phyloP scores from a whole-genome alignment of 1,139 yeast species.

The Kurtzmaniella quercitrusa region DNA sequence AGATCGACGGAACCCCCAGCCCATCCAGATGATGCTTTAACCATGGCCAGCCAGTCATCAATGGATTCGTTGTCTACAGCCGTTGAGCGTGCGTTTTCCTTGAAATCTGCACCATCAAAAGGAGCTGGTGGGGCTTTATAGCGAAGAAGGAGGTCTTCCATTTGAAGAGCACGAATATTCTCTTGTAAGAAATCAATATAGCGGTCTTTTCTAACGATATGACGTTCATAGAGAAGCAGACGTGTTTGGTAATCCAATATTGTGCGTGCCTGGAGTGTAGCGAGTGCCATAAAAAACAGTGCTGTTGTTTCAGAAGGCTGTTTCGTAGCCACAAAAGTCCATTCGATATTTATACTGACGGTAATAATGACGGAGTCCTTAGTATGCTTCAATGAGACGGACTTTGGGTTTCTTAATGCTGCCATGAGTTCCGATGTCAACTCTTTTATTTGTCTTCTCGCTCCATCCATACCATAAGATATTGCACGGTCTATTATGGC shows the following conservation, averaged over 20 bases:
- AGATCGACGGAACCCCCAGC: neutral
- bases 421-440: slow-evolving; percentile 9
- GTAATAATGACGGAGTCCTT: neutral
- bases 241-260: slow-evolving; percentile 19
- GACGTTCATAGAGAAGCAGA: slow-evolving; percentile 18
- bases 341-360: slow-evolving; percentile 11
- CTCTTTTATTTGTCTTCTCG: slow-evolving; percentile 10
- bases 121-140: slow-evolving; percentile 11
- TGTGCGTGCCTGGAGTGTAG: slow-evolving; percentile 22
- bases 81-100: neutral
- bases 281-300: slow-evolving; percentile 19
- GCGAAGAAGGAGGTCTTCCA: slow-evolving; percentile 29
- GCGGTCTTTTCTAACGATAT: slow-evolving; percentile 29
- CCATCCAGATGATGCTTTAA: neutral
- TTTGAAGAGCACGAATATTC: slow-evolving; percentile 36
- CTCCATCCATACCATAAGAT: slow-evolving; percentile 23
- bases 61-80: neutral
- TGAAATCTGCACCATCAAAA: neutral
- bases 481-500: slow-evolving; percentile 17
- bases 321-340: slow-evolving; percentile 21
- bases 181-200: slow-evolving; percentile 32
- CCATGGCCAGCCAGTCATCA: neutral
- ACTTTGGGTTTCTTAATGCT: slow-evolving; percentile 1
- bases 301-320: slow-evolving; percentile 10
- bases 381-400: too few species aligned